phyloP scores from a whole-genome alignment of 176 grass and related monocot genomes.

The Oropetium thomaeum region DNA sequence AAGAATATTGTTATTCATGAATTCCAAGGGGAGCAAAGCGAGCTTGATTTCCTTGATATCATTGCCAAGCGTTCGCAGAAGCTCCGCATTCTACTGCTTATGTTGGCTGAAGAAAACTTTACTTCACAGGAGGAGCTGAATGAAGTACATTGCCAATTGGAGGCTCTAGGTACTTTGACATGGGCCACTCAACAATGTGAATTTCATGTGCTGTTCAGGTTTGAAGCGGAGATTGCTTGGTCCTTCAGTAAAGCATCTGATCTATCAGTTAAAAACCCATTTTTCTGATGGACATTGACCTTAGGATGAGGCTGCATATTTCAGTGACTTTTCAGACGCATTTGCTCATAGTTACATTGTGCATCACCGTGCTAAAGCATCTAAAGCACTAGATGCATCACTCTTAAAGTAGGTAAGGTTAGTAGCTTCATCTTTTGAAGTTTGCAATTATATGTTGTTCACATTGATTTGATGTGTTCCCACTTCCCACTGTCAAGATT shows the following conservation, averaged over 20 bases:
- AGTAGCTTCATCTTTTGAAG: not conserved
- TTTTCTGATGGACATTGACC: not conserved
- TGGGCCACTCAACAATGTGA: not conserved
- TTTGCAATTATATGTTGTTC: not conserved
- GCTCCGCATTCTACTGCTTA: not conserved
- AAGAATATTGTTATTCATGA: not conserved
- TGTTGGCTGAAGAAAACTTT: not conserved
- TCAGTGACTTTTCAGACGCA: not conserved
- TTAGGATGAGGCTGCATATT: not conserved
- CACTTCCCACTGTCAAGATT: too few species aligned
- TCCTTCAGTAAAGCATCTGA: conserved; percentile 3
- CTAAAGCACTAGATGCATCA: too few species aligned
- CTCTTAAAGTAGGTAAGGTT: too few species aligned
- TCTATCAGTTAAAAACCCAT: not conserved
- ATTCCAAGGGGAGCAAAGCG: not conserved
- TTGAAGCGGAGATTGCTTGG: not conserved
- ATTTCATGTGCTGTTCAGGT: not conserved
- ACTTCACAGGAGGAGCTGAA: not conserved
- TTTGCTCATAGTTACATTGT: not conserved
- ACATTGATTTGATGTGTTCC: too few species aligned
- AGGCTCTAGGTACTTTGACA: not conserved
- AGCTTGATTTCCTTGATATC: conserved; percentile 30
- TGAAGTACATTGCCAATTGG: not conserved
- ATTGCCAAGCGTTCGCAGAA: not conserved
- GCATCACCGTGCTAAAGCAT: too few species aligned